phyloP scores from a whole-genome alignment of 306 rosid species.

The Chamaecrista fasciculata region DNA sequence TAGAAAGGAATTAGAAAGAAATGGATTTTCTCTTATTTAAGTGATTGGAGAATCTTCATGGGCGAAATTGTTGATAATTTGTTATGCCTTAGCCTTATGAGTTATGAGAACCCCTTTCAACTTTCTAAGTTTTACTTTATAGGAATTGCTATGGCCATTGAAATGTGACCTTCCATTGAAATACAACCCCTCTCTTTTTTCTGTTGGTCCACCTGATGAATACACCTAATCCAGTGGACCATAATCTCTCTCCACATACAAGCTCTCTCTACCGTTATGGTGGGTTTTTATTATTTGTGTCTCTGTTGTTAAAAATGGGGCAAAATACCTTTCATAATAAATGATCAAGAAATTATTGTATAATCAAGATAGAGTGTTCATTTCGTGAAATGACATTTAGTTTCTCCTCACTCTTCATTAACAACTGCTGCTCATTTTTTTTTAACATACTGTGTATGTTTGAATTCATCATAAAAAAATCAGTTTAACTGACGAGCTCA shows the following conservation, averaged over 20 bases:
- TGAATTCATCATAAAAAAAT: no score
- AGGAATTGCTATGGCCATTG: background rate
- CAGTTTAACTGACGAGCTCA: no score
- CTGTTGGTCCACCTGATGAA: background rate
- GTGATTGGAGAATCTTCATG: background rate
- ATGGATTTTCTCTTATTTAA: background rate
- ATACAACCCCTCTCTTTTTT: background rate
- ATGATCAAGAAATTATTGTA: no score
- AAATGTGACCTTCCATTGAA: background rate
- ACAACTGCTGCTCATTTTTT: slow-evolving; percentile 1
- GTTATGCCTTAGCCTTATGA: background rate
- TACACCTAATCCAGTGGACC: background rate
- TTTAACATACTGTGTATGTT: no score
- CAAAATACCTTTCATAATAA: background rate
- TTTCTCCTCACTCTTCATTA: background rate
- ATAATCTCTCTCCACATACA: no score
- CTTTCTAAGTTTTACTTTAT: background rate
- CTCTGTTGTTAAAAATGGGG: background rate
- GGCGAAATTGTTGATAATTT: background rate
- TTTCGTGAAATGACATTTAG: background rate
- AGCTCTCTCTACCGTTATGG: background rate
- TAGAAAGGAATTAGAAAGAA: background rate
- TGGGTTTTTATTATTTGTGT: background rate
- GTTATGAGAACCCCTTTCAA: background rate
- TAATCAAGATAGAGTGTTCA: no score